phyloP scores from a whole-genome alignment of 2,329 filamentous ascomycete species.

The Dothistroma septosporum region DNA sequence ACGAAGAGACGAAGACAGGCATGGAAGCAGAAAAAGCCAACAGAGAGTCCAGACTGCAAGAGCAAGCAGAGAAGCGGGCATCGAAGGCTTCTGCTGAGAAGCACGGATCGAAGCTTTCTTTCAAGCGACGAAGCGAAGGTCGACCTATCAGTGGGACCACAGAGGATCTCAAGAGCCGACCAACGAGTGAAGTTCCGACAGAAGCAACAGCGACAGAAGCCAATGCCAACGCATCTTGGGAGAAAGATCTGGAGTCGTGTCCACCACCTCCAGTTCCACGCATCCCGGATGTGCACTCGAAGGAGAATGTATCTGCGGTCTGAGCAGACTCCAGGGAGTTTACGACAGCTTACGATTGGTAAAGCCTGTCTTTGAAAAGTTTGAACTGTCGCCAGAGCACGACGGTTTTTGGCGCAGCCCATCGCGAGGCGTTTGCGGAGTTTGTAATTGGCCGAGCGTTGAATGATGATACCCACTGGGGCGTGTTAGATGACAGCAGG shows the following conservation, averaged over 20 bases:
- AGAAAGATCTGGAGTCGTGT: slow-evolving; percentile 1
- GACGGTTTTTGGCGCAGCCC: neutral
- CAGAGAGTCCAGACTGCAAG: slow-evolving; percentile 35
- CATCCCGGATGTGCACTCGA: neutral
- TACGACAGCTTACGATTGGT: neutral
- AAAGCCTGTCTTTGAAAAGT: neutral
- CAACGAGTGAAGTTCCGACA: neutral
- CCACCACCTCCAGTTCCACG: neutral
- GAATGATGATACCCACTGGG: neutral
- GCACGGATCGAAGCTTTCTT: neutral
- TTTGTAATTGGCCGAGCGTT: neutral
- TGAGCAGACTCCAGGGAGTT: no score
- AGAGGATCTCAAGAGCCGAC: neutral
- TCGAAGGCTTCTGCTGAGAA: slow-evolving; percentile 11
- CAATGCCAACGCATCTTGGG: neutral
- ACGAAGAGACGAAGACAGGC: slow-evolving; percentile 49
- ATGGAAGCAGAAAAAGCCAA: slow-evolving; percentile 42
- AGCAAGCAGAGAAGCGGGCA: slow-evolving; percentile 25
- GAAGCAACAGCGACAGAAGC: neutral
- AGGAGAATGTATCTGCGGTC: neutral
- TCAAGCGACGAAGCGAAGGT: neutral
- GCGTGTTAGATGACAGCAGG: neutral
- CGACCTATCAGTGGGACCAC: neutral
- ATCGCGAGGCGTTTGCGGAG: neutral
- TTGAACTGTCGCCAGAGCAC: neutral